Conservation (phyloP, 2,329 filamentous ascomycete species). For the Phoma herbarum region DNA sequence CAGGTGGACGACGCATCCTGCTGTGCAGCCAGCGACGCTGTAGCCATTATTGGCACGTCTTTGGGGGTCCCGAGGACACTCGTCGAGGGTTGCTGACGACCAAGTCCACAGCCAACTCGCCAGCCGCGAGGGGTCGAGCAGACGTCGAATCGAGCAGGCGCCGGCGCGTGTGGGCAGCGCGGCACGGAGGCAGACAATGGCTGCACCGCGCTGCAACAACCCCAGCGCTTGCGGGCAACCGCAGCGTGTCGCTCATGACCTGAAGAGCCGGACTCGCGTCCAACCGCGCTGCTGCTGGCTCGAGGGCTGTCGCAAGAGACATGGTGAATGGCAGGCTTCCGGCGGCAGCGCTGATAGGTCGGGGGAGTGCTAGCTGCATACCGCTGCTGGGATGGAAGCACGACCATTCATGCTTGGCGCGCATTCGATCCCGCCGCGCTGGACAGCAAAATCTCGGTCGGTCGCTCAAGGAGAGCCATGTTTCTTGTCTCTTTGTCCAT, state of each 20-base stretch:
- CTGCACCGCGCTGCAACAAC: not conserved
- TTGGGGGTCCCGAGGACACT: not conserved
- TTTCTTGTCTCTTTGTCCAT: slow-evolving; percentile 21
- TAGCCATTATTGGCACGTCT: slow-evolving; percentile 4
- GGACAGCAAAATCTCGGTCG: slow-evolving; percentile 25
- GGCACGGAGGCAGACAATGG: not conserved
- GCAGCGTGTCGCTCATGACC: slow-evolving; percentile 18
- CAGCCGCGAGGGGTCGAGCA: slow-evolving; percentile 2
- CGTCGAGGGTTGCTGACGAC: not conserved
- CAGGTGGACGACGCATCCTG: slow-evolving; percentile 1
- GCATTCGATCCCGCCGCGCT: slow-evolving; percentile 22
- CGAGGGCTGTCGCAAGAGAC: slow-evolving; percentile 8
- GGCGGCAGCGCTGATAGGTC: slow-evolving; percentile 6
- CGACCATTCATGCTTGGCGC: slow-evolving; percentile 20
- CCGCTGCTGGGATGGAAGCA: slow-evolving; percentile 20
- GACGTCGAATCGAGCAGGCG: slow-evolving; percentile 14
- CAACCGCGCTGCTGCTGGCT: slow-evolving; percentile 13
- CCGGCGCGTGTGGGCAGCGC: slow-evolving; percentile 7
- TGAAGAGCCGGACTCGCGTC: slow-evolving; percentile 2
- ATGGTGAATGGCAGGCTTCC: slow-evolving; percentile 9
- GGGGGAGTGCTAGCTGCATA: slow-evolving; percentile 15
- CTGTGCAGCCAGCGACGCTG: slow-evolving; percentile 12
- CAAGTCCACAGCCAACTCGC: not conserved
- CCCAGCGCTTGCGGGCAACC: slow-evolving; percentile 14
- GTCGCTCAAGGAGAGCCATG: slow-evolving; percentile 21